Conservation (phyloP, 306 rosid genomes). For the Cicer cuneatum region DNA sequence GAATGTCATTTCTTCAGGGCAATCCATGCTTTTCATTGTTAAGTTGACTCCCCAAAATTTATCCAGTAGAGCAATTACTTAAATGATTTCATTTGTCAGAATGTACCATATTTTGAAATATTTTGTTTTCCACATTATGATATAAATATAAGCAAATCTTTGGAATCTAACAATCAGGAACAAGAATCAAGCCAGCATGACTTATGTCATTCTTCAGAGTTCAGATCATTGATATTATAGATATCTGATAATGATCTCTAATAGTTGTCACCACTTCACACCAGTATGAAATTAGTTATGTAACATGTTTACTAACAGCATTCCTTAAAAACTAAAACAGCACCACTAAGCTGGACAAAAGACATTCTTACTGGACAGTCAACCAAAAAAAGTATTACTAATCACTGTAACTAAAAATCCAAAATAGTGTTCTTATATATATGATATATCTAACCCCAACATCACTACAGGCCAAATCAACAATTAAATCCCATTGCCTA, state of each 20-base stretch:
- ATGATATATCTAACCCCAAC: constrained; percentile 3
- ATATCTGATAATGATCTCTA: neutral
- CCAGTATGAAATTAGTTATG: constrained; percentile 4
- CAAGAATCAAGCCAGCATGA: neutral
- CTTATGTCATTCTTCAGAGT: neutral
- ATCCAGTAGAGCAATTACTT: constrained; percentile 2
- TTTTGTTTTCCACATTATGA: neutral
- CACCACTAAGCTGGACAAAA: constrained; percentile 25
- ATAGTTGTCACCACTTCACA: constrained; percentile 1
- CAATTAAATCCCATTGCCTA: constrained; percentile 7
- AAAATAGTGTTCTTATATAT: neutral
- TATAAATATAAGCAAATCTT: constrained; percentile 16
- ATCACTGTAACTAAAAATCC: neutral
- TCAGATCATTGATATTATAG: neutral
- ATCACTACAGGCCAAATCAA: neutral
- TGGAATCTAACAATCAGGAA: constrained; percentile 37
- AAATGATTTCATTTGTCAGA: constrained; percentile 19
- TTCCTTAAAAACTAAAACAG: constrained; percentile 33
- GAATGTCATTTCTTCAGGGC: neutral
- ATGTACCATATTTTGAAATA: constrained; percentile 24
- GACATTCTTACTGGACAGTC: constrained; percentile 31
- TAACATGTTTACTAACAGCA: constrained; percentile 30
- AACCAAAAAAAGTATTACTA: constrained; percentile 12
- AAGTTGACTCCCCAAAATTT: constrained; percentile 18
- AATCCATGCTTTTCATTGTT: constrained; percentile 18